phyloP scores from a whole-genome alignment of 371 early-diverging fungal genomes.

The Cladochytrium tenue region DNA sequence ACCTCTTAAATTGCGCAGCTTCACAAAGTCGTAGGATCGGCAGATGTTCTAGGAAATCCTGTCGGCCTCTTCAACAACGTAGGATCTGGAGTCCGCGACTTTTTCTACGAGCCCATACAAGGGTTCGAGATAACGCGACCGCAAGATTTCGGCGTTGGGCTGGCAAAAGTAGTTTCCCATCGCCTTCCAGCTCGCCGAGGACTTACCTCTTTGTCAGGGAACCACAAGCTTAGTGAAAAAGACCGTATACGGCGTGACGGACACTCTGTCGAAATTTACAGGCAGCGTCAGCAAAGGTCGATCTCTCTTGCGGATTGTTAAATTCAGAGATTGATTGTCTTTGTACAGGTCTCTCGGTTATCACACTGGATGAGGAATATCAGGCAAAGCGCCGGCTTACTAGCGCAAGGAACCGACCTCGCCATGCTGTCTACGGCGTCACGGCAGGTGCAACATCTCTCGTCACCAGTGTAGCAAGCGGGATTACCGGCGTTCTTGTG shows the following conservation, averaged over 20 bases:
- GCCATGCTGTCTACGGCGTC: constrained; percentile 89
- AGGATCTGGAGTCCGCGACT: constrained; percentile 90
- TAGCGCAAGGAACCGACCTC: constrained; percentile 84
- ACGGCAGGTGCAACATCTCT: constrained; percentile 88
- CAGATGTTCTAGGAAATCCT: constrained; percentile 97
- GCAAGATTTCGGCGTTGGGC: constrained; percentile 91
- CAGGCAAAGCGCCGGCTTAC: constrained; percentile 81
- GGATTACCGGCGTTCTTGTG: constrained; percentile 82
- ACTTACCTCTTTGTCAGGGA: constrained; percentile 56
- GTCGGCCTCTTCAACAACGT: constrained; percentile 94
- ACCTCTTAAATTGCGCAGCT: constrained; percentile 35
- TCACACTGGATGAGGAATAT: constrained; percentile 91
- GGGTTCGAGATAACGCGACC: constrained; percentile 95
- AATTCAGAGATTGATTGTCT: background rate
- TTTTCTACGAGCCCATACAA: constrained; percentile 96
- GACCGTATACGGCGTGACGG: constrained; percentile 94
- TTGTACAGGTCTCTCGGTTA: constrained; percentile 70
- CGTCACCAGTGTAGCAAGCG: constrained; percentile 81
- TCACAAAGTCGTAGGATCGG: constrained; percentile 92
- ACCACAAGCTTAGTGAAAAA: constrained; percentile 88
- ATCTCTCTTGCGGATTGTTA: background rate
- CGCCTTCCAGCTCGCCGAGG: background rate
- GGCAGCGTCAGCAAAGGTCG: constrained; percentile 92
- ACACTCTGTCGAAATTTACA: constrained; percentile 92
- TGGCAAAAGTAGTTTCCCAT: constrained; percentile 71